These are phyloP conservation scores for Saccharomyces hybrid DNA, from an alignment of 1,139 yeast species.

Conservation along the genomic window DNA sequence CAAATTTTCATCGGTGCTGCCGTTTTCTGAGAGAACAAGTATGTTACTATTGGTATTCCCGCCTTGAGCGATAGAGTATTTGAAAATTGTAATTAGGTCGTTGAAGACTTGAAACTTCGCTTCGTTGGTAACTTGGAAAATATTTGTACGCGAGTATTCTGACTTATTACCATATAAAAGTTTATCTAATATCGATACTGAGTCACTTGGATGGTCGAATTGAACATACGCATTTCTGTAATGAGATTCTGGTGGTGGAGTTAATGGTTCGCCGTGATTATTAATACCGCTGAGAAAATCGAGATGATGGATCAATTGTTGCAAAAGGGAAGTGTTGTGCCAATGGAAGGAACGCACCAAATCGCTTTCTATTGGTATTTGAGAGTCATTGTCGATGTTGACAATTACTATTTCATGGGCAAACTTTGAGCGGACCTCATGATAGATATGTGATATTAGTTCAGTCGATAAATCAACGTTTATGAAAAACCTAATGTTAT, in stretches of 20 bases:
- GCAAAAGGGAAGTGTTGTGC: conserved; percentile 12
- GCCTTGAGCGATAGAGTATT: conserved; percentile 5
- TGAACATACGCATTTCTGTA: conserved; percentile 1
- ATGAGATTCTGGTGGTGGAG: conserved; percentile 1
- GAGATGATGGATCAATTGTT: conserved; percentile 1
- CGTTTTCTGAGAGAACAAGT: conserved; percentile 25
- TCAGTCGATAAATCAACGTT: conserved; percentile 22
- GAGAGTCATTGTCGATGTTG: conserved; percentile 16
- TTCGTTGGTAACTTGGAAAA: conserved; percentile 16
- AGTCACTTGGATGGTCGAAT: conserved; percentile 3
- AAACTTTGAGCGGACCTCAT: conserved; percentile 18
- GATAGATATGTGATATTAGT: conserved; percentile 26
- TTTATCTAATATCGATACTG: conserved; percentile 8
- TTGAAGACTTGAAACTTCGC: conserved; percentile 24
- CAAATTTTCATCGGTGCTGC: conserved; percentile 23
- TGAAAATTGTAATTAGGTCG: conserved; percentile 25
- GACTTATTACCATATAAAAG: conserved; percentile 12
- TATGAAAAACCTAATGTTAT: conserved; percentile 23
- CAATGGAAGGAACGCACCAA: conserved; percentile 7
- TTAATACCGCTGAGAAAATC: neutral
- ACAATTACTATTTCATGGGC: conserved; percentile 19
- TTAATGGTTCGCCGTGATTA: neutral
- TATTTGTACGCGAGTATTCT: conserved; percentile 14
- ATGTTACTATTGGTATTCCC: conserved; percentile 16
- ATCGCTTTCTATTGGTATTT: conserved; percentile 12